phyloP scores from a whole-genome alignment of 148 eudicot species.

The Beta vulgaris region DNA sequence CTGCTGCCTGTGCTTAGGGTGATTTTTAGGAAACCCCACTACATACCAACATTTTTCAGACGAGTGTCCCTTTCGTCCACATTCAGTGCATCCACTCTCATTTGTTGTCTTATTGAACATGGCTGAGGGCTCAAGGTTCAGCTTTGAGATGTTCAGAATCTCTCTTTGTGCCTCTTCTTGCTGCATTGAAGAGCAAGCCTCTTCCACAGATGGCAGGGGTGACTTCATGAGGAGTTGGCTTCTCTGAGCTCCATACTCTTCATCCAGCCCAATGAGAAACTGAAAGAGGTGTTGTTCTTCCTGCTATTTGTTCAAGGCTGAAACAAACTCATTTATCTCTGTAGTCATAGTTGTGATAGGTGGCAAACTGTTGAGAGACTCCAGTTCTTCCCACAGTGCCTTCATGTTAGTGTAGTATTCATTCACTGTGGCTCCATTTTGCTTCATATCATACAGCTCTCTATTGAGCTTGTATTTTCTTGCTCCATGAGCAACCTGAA shows the following conservation, averaged over 20 bases:
- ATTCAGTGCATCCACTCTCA: neutral
- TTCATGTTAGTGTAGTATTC: neutral
- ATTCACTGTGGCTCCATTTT: neutral
- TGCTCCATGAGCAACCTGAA: neutral
- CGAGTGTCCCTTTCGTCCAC: neutral
- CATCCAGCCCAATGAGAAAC: neutral
- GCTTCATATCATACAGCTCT: neutral
- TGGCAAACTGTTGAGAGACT: no score
- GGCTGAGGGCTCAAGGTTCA: neutral
- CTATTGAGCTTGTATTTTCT: neutral
- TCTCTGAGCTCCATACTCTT: neutral
- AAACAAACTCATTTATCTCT: neutral
- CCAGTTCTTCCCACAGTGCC: neutral
- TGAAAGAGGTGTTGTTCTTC: neutral
- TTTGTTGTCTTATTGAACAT: neutral
- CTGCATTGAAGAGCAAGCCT: neutral
- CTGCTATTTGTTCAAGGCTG: neutral
- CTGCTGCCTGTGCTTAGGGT: neutral
- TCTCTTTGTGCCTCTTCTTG: neutral
- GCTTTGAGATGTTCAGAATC: neutral
- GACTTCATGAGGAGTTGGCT: no score
- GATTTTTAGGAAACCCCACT: neutral
- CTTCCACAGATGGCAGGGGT: neutral
- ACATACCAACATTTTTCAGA: neutral
- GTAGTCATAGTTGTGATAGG: neutral